Evolutionary conservation across 306 rosid species (phyloP).

Genomic region (Corylus heterophylla): DNA sequence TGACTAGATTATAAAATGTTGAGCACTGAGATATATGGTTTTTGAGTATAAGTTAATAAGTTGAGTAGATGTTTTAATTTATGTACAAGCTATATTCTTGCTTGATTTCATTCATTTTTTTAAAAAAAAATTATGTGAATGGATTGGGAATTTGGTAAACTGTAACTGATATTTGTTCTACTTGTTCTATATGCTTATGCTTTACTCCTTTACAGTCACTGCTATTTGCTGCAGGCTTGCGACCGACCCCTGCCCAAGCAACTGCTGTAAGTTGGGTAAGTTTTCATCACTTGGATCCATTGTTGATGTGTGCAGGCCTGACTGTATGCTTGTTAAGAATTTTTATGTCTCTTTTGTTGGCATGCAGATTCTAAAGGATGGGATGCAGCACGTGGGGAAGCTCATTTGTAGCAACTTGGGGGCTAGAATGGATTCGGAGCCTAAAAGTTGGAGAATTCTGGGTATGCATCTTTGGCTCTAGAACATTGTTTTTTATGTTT

Average conservation of each 20-base stretch:
- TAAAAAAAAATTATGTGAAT: constrained; percentile 11
- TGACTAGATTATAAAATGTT: no score
- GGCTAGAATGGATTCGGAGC: constrained; percentile 98
- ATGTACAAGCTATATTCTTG: background rate
- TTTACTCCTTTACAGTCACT: constrained; percentile 81
- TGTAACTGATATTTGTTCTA: constrained; percentile 30
- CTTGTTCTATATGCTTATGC: constrained; percentile 37
- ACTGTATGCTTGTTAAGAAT: constrained; percentile 12
- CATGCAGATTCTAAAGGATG: constrained; percentile 83
- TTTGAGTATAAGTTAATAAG: background rate
- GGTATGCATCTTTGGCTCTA: constrained; percentile 50
- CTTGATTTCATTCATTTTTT: background rate
- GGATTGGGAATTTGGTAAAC: constrained; percentile 1
- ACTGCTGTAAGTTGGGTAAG: constrained; percentile 99
- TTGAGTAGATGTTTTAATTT: background rate
- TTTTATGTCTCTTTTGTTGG: constrained; percentile 3
- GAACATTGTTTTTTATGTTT: background rate
- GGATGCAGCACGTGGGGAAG: constrained; percentile 96
- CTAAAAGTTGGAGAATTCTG: constrained; percentile 86
- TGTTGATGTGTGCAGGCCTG: constrained; percentile 18
- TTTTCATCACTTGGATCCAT: constrained; percentile 24
- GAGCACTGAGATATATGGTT: background rate
- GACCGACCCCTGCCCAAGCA: constrained; percentile 96
- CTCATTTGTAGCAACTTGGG: constrained; percentile 91
- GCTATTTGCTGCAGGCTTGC: constrained; percentile 97